Conservation (phyloP, 2,329 filamentous ascomycete genomes). For the Penicillium paneum region DNA sequence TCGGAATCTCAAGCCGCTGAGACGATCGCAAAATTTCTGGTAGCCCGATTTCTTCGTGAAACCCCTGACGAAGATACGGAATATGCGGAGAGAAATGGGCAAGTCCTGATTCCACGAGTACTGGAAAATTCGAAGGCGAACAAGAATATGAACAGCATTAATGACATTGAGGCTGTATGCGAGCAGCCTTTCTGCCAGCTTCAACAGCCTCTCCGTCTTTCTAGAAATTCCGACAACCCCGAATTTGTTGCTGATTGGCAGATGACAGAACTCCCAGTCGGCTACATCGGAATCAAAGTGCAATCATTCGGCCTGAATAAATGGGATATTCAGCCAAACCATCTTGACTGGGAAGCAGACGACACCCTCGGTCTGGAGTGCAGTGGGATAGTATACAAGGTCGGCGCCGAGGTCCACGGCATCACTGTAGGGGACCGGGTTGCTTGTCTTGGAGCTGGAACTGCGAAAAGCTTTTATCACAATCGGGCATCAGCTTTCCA, state of each 20-base stretch:
- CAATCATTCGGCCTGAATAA: slow-evolving; percentile 33
- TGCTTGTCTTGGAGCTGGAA: slow-evolving; percentile 18
- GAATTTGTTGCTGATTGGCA: slow-evolving; percentile 11
- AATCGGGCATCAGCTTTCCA: slow-evolving; percentile 19
- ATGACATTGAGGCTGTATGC: background rate
- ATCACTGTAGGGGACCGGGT: slow-evolving; percentile 26
- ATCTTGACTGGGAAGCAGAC: background rate
- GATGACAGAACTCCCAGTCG: slow-evolving; percentile 2
- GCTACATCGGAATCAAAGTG: slow-evolving; percentile 34
- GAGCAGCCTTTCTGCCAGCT: slow-evolving; percentile 15
- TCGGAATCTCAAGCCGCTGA: slow-evolving; percentile 1
- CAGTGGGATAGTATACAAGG: slow-evolving; percentile 21
- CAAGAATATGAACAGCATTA: background rate
- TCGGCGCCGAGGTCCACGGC: slow-evolving; percentile 16
- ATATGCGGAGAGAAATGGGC: slow-evolving; percentile 22
- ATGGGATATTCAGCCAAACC: slow-evolving; percentile 17
- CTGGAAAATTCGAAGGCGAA: slow-evolving; percentile 14
- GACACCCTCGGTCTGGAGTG: slow-evolving; percentile 13
- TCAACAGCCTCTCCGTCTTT: slow-evolving; percentile 9
- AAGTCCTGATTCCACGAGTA: slow-evolving; percentile 25
- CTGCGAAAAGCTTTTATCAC: slow-evolving; percentile 18
- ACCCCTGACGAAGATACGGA: slow-evolving; percentile 20
- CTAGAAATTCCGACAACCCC: background rate
- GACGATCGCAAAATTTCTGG: slow-evolving; percentile 14
- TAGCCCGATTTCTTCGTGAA: slow-evolving; percentile 5